Evolutionary conservation across 192 early-diverging fungal genomes (phyloP).

Genomic region (Coemansia sp.): DNA sequence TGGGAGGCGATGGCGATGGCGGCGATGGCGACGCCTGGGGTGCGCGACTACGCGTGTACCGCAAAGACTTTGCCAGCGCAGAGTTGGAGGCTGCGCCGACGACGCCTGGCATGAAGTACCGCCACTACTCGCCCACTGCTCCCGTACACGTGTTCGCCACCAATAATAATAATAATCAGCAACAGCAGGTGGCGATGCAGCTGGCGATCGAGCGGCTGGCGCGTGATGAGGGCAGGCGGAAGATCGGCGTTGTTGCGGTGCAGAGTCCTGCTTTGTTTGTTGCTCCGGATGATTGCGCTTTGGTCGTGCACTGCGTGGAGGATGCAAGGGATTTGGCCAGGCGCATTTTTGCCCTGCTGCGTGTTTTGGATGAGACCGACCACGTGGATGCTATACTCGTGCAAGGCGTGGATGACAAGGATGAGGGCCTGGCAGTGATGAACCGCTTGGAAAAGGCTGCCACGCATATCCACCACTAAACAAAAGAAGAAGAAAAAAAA

Average conservation of each 20-base stretch:
- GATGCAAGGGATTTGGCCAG: constrained; percentile 70
- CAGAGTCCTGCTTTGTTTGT: no score
- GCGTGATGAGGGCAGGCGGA: no score
- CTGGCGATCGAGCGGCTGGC: background rate
- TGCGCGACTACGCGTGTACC: constrained; percentile 73
- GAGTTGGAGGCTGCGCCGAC: constrained; percentile 80
- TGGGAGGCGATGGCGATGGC: no score
- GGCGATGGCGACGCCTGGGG: no score
- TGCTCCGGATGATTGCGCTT: constrained; percentile 1
- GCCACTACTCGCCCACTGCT: constrained; percentile 94
- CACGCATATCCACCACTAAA: no score
- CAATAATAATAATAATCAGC: no score
- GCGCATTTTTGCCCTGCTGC: constrained; percentile 78
- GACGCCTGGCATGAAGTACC: constrained; percentile 99
- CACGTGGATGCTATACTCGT: constrained; percentile 81
- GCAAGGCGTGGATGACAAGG: constrained; percentile 83
- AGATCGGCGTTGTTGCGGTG: constrained; percentile 22
- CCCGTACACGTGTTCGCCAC: constrained; percentile 81
- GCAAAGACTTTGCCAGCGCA: constrained; percentile 72
- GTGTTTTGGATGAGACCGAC: constrained; percentile 71
- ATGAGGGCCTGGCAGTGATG: constrained; percentile 97
- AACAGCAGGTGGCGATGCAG: constrained; percentile 2
- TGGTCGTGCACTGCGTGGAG: constrained; percentile 34
- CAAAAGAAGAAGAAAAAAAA: no score
- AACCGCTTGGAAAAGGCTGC: constrained; percentile 94